Evolutionary conservation across 345 rosid genomes (phyloP).

Genomic region (Carallia brachiata): DNA sequence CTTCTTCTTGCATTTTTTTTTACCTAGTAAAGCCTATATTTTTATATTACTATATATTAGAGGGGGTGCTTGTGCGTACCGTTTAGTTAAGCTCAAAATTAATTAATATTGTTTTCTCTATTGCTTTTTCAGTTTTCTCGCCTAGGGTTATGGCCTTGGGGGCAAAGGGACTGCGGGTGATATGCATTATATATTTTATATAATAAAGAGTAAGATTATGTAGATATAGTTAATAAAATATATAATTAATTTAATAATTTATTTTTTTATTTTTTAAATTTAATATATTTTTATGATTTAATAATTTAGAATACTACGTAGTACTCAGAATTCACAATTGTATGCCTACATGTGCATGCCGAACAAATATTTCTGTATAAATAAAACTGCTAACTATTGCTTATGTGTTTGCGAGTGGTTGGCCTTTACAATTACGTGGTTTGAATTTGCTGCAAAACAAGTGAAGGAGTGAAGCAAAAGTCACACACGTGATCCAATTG

Average conservation of each 20-base stretch:
- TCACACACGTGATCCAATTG: slow-evolving; percentile 55
- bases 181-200: no score
- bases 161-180: slow-evolving; percentile 23
- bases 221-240: no score
- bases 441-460: slow-evolving; percentile 29
- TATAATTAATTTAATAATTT: no score
- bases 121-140: slow-evolving; percentile 41
- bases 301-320: no score
- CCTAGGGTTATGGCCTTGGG: slow-evolving; percentile 45
- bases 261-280: no score
- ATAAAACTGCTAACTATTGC: background rate
- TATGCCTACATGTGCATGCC: no score
- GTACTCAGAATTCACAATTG: no score
- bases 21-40: no score
- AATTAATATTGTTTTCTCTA: background rate
- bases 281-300: no score
- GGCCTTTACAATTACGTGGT: background rate
- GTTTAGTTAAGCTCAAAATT: slow-evolving; percentile 35
- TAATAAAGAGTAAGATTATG: no score
- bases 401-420: background rate
- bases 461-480: slow-evolving; percentile 90
- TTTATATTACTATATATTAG: background rate
- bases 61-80: slow-evolving; percentile 25
- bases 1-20: no score
- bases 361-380: background rate